Conservation (phyloP, 352 stramenopile species). For the Aphanomyces euteiches region DNA sequence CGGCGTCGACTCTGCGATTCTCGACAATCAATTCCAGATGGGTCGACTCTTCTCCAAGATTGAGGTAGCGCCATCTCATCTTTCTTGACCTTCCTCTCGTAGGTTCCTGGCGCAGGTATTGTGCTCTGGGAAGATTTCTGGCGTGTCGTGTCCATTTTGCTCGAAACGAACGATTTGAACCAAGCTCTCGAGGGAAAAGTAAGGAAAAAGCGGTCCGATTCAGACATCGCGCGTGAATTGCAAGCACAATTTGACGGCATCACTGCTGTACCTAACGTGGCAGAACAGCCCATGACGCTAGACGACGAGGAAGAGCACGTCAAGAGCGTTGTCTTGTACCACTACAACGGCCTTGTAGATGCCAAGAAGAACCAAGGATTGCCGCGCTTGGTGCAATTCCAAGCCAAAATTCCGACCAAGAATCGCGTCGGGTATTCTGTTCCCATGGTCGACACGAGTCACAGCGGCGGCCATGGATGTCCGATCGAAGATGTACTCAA, state of each 20-base stretch:
- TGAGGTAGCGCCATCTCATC: conserved; percentile 40
- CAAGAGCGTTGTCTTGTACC: conserved; percentile 38
- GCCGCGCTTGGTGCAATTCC: conserved; percentile 46
- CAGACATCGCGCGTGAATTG: conserved; percentile 61
- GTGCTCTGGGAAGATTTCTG: conserved; percentile 92
- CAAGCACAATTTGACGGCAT: conserved; percentile 65
- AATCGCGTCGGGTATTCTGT: conserved; percentile 70
- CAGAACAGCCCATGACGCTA: background rate
- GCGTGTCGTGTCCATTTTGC: conserved; percentile 73
- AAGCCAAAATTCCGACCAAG: conserved; percentile 37
- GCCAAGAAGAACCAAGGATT: conserved; percentile 23
- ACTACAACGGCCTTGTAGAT: conserved; percentile 45
- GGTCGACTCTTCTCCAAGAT: conserved; percentile 50
- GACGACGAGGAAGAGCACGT: conserved; percentile 18
- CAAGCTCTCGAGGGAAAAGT: conserved; percentile 56
- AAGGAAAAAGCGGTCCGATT: conserved; percentile 53
- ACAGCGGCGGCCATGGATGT: conserved; percentile 44
- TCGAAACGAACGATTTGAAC: conserved; percentile 69
- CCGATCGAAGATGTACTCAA: conserved; percentile 74
- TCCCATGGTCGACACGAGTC: conserved; percentile 44
- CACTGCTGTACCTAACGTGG: background rate
- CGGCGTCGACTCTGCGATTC: conserved; percentile 49
- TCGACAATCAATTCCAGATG: conserved; percentile 62
- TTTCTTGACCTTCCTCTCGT: background rate
- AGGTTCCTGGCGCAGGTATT: conserved; percentile 69